Conservation (phyloP, 2,329 filamentous ascomycete genomes). For the Colletotrichum incanum region DNA sequence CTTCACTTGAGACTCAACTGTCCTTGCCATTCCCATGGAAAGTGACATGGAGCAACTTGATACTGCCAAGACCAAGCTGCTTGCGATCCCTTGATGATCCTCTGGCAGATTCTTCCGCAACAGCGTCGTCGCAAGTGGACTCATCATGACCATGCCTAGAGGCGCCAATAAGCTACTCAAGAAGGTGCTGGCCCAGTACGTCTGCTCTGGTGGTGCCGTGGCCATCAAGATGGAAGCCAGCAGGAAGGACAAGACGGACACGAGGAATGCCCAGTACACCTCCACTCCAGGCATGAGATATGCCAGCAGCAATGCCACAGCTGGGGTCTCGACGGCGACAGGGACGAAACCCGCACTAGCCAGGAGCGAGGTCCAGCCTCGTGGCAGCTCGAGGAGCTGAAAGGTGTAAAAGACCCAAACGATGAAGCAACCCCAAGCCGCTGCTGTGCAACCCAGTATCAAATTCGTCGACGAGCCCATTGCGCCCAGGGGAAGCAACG, state of each 20-base stretch:
- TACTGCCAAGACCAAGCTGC: conserved; percentile 73
- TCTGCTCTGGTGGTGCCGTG: conserved; percentile 66
- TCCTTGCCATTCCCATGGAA: conserved; percentile 76
- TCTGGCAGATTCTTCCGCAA: conserved; percentile 66
- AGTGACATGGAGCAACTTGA: conserved; percentile 79
- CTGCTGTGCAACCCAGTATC: conserved; percentile 68
- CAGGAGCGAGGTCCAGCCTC: conserved; percentile 59
- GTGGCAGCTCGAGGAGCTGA: conserved; percentile 62
- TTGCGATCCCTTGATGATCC: conserved; percentile 61
- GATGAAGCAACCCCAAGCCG: conserved; percentile 69
- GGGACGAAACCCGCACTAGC: conserved; percentile 61
- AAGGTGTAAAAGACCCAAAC: conserved; percentile 67
- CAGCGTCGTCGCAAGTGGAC: conserved; percentile 73
- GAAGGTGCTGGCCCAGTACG: conserved; percentile 77
- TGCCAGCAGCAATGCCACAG: conserved; percentile 58
- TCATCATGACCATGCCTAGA: conserved; percentile 77
- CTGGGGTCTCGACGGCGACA: conserved; percentile 56
- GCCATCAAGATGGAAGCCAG: conserved; percentile 60
- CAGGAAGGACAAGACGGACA: conserved; percentile 61
- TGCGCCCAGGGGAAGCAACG: conserved; percentile 71
- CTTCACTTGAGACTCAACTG: conserved; percentile 65
- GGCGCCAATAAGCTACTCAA: conserved; percentile 71
- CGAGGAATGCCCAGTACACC: conserved; percentile 44
- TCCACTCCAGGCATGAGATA: conserved; percentile 58
- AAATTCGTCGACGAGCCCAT: conserved; percentile 66